Evolutionary conservation across 2,329 filamentous ascomycete species (phyloP).

Genomic region (Pestalotiopsis fici): DNA sequence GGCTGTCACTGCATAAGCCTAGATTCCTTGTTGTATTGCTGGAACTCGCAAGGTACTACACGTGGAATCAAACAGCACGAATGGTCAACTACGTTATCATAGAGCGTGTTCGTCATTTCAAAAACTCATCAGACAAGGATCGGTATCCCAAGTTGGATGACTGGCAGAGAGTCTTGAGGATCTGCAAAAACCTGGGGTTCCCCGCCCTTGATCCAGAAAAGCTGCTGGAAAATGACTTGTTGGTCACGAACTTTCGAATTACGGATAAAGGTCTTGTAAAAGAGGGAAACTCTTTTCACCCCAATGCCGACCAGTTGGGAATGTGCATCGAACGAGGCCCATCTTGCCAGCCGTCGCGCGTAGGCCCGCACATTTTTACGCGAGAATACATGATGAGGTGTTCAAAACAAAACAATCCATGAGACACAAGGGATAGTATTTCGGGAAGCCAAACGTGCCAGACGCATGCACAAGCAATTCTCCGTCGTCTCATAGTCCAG

Average conservation of each 20-base stretch:
- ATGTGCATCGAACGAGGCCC: not conserved
- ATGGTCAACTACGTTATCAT: constrained; percentile 6
- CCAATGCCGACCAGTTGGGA: not conserved
- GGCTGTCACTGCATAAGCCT: not conserved
- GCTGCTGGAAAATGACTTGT: not conserved
- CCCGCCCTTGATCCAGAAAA: not conserved
- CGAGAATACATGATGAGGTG: not conserved
- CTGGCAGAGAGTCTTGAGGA: not conserved
- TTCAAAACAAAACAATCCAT: not conserved
- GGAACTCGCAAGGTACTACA: constrained; percentile 3
- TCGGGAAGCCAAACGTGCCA: not conserved
- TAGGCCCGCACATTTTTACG: constrained; percentile 1
- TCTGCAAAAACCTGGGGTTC: not conserved
- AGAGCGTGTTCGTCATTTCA: constrained; percentile 3
- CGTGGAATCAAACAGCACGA: not conserved
- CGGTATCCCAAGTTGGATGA: constrained; percentile 6
- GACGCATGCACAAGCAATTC: not conserved
- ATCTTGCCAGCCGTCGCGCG: not conserved
- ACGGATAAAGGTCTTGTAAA: not conserved
- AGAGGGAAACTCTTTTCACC: constrained; percentile 1
- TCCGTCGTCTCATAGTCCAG: not conserved
- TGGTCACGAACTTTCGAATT: constrained; percentile 1
- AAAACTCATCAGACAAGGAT: not conserved
- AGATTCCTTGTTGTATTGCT: not conserved
- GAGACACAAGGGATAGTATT: not conserved